phyloP scores from a whole-genome alignment of 208 protist genomes.

The Strigomonas culicis region DNA sequence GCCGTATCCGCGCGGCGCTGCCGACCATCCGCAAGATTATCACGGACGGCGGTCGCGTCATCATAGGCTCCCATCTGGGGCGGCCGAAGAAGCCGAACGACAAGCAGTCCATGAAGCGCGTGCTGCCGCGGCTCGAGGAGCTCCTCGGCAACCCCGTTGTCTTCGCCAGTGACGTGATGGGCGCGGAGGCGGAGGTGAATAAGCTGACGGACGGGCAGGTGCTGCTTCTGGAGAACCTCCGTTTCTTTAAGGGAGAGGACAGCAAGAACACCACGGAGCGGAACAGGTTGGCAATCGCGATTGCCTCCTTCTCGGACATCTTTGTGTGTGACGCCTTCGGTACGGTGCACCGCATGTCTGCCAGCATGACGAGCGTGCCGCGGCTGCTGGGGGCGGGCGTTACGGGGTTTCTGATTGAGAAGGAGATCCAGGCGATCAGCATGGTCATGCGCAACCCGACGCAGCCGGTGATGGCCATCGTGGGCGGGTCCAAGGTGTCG shows the following conservation, averaged over 20 bases:
- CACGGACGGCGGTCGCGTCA: slow-evolving; percentile 80
- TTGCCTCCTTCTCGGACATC: slow-evolving; percentile 96
- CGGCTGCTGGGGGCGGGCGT: slow-evolving; percentile 90
- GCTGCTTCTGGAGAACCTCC: slow-evolving; percentile 99
- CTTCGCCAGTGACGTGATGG: slow-evolving; percentile 55
- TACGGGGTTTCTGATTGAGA: slow-evolving; percentile 98
- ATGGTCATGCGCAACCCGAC: slow-evolving; percentile 91
- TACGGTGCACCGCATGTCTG: slow-evolving; percentile 99
- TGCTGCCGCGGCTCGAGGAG: slow-evolving; percentile 88
- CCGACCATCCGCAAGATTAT: slow-evolving; percentile 97
- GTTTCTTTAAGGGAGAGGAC: slow-evolving; percentile 99
- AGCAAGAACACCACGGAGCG: slow-evolving; percentile 77
- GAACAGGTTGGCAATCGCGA: slow-evolving; percentile 76
- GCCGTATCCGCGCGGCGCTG: slow-evolving; percentile 95
- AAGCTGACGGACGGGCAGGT: slow-evolving; percentile 89
- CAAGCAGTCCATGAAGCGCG: slow-evolving; percentile 90
- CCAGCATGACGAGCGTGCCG: slow-evolving; percentile 90
- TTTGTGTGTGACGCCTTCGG: slow-evolving; percentile 99
- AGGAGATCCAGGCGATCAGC: slow-evolving; percentile 98
- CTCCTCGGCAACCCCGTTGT: slow-evolving; percentile 69
- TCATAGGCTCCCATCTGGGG: slow-evolving; percentile 97
- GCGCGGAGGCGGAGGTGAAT: slow-evolving; percentile 48
- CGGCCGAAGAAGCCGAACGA: slow-evolving; percentile 95
- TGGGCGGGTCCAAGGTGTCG: slow-evolving; percentile 97
- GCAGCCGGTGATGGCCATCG: slow-evolving; percentile 95